Evolutionary conservation across 202 grass and related monocot genomes (phyloP).

Genomic region (Schoenoplectus triqueter): DNA sequence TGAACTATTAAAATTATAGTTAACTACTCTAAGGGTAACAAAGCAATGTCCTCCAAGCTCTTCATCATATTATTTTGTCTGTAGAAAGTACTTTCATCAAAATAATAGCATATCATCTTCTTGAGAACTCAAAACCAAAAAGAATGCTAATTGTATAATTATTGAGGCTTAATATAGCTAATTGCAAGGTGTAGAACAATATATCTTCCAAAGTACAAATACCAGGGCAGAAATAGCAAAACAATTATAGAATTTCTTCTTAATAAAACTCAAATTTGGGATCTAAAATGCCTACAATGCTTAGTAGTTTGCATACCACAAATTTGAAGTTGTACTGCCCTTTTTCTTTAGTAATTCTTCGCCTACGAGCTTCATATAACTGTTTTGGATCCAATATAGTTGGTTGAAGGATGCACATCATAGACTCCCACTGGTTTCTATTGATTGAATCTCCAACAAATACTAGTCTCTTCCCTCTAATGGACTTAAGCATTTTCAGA

Average conservation of each 20-base stretch:
- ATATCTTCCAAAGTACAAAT: background rate
- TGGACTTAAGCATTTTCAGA: slow-evolving; percentile 66
- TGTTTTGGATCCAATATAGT: slow-evolving; percentile 59
- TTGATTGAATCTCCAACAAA: slow-evolving; percentile 93
- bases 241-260: background rate
- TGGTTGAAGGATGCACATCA: slow-evolving; percentile 78
- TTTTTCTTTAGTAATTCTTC: slow-evolving; percentile 74
- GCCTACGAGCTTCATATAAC: slow-evolving; percentile 62
- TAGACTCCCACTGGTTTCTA: slow-evolving; percentile 96
- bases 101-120: background rate
- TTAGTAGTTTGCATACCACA: slow-evolving; percentile 42
- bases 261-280: background rate
- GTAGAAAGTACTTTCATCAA: slow-evolving; percentile 11
- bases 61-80: background rate
- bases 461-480: slow-evolving; percentile 76
- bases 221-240: background rate
- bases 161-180: background rate
- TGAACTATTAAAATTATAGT: slow-evolving; percentile 10
- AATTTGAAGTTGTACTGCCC: slow-evolving; percentile 91
- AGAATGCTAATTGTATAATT: slow-evolving; percentile 2
- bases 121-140: background rate
- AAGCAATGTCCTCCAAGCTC: no score
- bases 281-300: slow-evolving; percentile 1
- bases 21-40: background rate
- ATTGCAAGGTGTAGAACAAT: background rate